Percentiles rank a stretch among this genome's conserved stretches.
These are phyloP conservation scores for Ustilago bromivora DNA, from an alignment of 1,284 basidiomycete genomes.

Conservation along the genomic window DNA sequence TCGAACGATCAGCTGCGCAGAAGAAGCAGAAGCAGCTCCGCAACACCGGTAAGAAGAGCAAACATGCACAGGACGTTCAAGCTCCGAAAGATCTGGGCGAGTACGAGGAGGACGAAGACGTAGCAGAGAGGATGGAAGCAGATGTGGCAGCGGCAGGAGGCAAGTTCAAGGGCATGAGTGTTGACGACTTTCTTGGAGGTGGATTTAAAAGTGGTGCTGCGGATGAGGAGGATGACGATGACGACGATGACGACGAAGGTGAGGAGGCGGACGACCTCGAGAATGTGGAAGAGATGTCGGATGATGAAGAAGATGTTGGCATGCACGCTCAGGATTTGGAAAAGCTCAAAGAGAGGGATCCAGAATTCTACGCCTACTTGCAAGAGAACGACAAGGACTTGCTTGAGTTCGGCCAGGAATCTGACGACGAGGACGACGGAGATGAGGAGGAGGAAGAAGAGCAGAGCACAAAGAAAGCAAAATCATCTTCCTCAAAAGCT, in stretches of 20 bases:
- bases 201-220: constrained; percentile 60
- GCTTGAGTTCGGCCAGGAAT: constrained; percentile 78
- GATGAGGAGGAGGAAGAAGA: constrained; percentile 48
- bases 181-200: constrained; percentile 68
- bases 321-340: constrained; percentile 84
- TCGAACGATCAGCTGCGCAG: constrained; percentile 48
- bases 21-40: constrained; percentile 51
- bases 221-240: constrained; percentile 45
- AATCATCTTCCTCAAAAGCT: constrained; percentile 30
- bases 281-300: constrained; percentile 60
- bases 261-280: constrained; percentile 55
- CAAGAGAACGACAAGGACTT: constrained; percentile 94
- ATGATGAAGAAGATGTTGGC: constrained; percentile 53
- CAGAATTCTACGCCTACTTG: constrained; percentile 97
- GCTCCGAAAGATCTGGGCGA: constrained; percentile 36
- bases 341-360: constrained; percentile 92
- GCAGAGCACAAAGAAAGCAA: constrained; percentile 21
- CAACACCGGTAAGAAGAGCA: constrained; percentile 40
- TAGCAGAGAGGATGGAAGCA: constrained; percentile 28
- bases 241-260: constrained; percentile 53
- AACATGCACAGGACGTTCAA: constrained; percentile 21
- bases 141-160: constrained; percentile 3
- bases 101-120: constrained; percentile 42
- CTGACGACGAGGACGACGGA: constrained; percentile 66
- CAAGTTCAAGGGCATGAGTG: constrained; percentile 57